Base-by-base conservation (phyloP, 1,139 yeast genomes). In the Kazachstania sp. region DNA sequence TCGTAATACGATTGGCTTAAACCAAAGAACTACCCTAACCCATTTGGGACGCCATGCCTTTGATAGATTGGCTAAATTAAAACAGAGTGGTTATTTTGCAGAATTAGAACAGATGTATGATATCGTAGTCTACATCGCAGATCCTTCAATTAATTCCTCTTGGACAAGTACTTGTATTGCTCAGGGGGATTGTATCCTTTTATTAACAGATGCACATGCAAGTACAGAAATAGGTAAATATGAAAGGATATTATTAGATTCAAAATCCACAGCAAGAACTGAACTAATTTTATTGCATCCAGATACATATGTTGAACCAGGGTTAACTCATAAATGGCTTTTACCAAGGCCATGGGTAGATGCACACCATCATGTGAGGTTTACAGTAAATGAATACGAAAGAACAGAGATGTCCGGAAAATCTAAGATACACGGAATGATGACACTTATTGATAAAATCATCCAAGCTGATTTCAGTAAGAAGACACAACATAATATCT, bases 91-190 rank as follows among this genome's bases (percentile, higher is more conserved):
- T 0, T 86, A 84, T 59, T 83, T 92, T 59, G 86, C 96, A 0
- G 95, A 88, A 54, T 72, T 92, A 48, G 98, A 92, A 70, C 97
- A 90, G 59, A 78, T 80, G 53, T 86, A 82, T 62, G 87, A 90
- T 57, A 84, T 90, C 3, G 84, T 92, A 6, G 79, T 92, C 3
- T 92, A 92, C 59, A 80, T 92, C 20, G 92, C 95, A 36, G 97
- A 92, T 59, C 81, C 96, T 0, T 75, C 86, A 1, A 79, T 85
- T 3, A 81, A 81, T 54, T 86, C 96, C 0, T 76, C 81, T 31
- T 92, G 98, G 98, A 87, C 97, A 0, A 77, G 80, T 9, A 86
- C 96, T 0, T 92, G 98, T 65, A 84, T 92, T 43, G 79, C 94
- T 4, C 97, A 90, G 64, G 97, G 96, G 12, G 98, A 92, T 65